A percentile compares a stretch with the other conserved stretches of the same genome.
Conservation (phyloP, 1,139 yeast genomes). For the Suhomyces chickasaworum region DNA sequence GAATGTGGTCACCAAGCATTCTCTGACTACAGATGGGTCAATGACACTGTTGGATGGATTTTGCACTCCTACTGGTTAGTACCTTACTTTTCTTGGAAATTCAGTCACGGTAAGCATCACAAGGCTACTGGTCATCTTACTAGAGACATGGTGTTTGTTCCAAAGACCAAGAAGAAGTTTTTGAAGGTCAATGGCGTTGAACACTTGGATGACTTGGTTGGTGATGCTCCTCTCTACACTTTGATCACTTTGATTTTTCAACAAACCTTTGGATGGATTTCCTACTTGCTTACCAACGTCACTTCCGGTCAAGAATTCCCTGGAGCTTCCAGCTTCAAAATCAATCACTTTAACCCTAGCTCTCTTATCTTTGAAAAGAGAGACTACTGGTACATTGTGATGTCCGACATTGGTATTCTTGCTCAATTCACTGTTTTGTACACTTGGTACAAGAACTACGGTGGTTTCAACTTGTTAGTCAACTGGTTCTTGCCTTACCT, state of each 20-base stretch:
- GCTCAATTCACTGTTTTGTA: constrained; percentile 56
- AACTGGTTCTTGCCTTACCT: constrained; percentile 79
- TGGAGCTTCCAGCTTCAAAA: constrained; percentile 48
- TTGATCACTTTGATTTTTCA: constrained; percentile 59
- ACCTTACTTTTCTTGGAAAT: constrained; percentile 87
- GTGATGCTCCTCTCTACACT: constrained; percentile 73
- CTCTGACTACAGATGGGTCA: constrained; percentile 66
- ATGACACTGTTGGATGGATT: constrained; percentile 81
- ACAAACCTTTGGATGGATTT: constrained; percentile 76
- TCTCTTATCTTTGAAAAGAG: constrained; percentile 73
- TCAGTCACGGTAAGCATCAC: constrained; percentile 82
- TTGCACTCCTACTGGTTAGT: constrained; percentile 77
- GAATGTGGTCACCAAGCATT: constrained; percentile 92
- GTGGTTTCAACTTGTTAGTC: constrained; percentile 62
- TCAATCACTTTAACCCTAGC: constrained; percentile 68
- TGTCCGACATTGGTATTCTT: constrained; percentile 73
- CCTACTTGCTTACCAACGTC: constrained; percentile 67
- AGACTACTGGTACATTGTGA: constrained; percentile 68
- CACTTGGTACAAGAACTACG: constrained; percentile 64
- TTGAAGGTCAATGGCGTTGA: constrained; percentile 40
- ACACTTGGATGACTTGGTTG: constrained; percentile 59
- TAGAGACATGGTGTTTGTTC: constrained; percentile 82
- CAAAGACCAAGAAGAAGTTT: constrained; percentile 62
- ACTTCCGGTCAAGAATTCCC: constrained; percentile 68
- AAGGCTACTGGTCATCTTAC: constrained; percentile 83